A percentile compares a stretch with the other conserved stretches of the same genome.
phyloP scores from a whole-genome alignment of 202 grass and related monocot genomes.

The Sporobolus alterniflorus region DNA sequence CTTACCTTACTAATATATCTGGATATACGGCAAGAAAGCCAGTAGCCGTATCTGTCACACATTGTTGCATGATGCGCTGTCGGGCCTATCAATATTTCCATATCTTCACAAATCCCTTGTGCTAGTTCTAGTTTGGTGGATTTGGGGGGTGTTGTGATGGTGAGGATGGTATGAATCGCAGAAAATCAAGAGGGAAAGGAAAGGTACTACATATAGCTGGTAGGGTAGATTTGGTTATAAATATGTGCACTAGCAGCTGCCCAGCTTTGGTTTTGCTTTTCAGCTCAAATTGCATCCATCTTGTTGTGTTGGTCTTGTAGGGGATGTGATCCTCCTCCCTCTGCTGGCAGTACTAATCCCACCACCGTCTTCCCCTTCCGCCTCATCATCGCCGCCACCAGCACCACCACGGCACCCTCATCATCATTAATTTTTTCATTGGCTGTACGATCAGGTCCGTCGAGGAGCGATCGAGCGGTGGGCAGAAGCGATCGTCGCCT shows the following conservation, averaged over 20 bases:
- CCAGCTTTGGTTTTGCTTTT: constrained; percentile 12
- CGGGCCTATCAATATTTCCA: constrained; percentile 4
- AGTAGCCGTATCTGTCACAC: constrained; percentile 34
- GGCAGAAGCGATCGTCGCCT: constrained; percentile 41
- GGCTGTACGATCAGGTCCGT: constrained; percentile 54
- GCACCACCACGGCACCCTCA: constrained; percentile 1
- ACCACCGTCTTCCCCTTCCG: constrained; percentile 34
- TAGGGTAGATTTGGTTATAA: constrained; percentile 35
- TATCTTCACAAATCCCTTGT: constrained; percentile 1
- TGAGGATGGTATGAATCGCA: constrained; percentile 13
- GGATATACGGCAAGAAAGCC: constrained; percentile 15
- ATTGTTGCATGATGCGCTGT: constrained; percentile 36
- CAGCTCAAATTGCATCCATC: constrained; percentile 22
- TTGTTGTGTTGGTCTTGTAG: constrained; percentile 20
- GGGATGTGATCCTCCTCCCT: constrained; percentile 1
- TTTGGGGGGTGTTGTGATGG: not conserved
- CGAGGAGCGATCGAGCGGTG: constrained; percentile 67
- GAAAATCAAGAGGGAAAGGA: not conserved
- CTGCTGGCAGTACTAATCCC: not conserved
- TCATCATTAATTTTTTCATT: constrained; percentile 28
- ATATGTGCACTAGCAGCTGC: constrained; percentile 12
- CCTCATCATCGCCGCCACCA: not conserved
- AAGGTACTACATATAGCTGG: constrained; percentile 27
- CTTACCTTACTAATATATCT: not conserved
- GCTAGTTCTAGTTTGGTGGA: not conserved